A percentile compares a stretch with the other conserved stretches of the same genome.
These are phyloP conservation scores for Agastache rugosa DNA, from an alignment of 257 asterid genomes.

Conservation along the genomic window DNA sequence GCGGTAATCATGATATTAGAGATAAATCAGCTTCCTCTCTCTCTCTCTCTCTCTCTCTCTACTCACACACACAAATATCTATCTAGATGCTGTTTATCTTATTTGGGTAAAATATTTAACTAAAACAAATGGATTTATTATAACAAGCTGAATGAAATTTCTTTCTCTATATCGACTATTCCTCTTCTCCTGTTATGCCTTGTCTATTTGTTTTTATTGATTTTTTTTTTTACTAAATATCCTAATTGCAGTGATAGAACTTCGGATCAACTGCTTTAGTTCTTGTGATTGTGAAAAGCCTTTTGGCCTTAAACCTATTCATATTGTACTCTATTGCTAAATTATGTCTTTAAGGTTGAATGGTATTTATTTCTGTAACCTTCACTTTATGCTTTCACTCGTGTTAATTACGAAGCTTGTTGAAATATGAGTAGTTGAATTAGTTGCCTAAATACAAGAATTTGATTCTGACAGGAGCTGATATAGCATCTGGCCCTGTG, in stretches of 20 bases:
- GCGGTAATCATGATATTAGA: background rate
- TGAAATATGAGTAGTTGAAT: background rate
- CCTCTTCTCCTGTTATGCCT: background rate
- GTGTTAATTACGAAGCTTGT: background rate
- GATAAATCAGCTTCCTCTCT: background rate
- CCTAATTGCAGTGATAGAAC: background rate
- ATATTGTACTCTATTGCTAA: slow-evolving; percentile 8
- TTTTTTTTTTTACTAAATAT: background rate
- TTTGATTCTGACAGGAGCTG: slow-evolving; percentile 71
- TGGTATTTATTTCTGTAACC: background rate
- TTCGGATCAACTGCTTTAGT: background rate
- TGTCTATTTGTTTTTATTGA: slow-evolving; percentile 12
- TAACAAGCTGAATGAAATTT: slow-evolving; percentile 2
- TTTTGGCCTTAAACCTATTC: background rate
- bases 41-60: background rate
- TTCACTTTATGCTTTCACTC: slow-evolving; percentile 4
- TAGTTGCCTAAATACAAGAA: background rate
- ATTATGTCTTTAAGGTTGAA: slow-evolving; percentile 10
- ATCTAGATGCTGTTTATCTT: slow-evolving; percentile 1
- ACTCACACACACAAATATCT: background rate
- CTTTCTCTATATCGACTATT: background rate
- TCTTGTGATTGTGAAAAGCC: slow-evolving; percentile 1
- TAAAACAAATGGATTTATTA: background rate
- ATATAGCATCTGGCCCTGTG: slow-evolving; percentile 90
- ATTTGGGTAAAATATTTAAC: background rate